phyloP scores from a whole-genome alignment of 371 early-diverging fungal genomes.

The Rhizopus microsporus region DNA sequence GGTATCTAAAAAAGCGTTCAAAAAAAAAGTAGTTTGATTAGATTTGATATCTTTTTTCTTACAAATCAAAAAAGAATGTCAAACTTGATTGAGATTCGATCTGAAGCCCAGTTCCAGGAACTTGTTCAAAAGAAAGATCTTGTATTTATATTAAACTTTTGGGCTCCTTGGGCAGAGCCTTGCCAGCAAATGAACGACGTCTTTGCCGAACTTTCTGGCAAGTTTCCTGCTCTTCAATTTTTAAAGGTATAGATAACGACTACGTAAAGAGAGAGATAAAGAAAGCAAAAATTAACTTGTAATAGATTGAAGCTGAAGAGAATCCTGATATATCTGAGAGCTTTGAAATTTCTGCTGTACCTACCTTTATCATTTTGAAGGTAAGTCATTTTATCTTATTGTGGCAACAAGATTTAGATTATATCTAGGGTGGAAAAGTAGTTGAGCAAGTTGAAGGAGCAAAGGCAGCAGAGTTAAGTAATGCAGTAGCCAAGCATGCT shows the following conservation, averaged over 20 bases:
- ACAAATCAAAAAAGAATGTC: constrained; percentile 11
- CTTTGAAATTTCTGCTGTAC: constrained; percentile 90
- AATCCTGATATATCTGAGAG: constrained; percentile 85
- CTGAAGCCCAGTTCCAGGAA: constrained; percentile 40
- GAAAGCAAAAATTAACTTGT: background rate
- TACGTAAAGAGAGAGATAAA: background rate
- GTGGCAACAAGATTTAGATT: background rate
- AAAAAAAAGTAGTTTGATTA: background rate
- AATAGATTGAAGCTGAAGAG: constrained; percentile 88
- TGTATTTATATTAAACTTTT: constrained; percentile 76
- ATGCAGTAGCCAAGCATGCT: constrained; percentile 71
- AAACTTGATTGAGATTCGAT: constrained; percentile 48
- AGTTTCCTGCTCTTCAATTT: constrained; percentile 76
- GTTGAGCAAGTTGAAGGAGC: constrained; percentile 87
- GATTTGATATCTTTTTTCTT: background rate
- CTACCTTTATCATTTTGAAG: constrained; percentile 85
- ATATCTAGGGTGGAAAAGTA: constrained; percentile 62
- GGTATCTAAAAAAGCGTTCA: background rate
- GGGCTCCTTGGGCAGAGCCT: constrained; percentile 90
- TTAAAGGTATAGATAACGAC: constrained; percentile 61
- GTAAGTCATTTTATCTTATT: constrained; percentile 37
- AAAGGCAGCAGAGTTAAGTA: constrained; percentile 79
- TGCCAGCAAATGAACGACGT: constrained; percentile 92
- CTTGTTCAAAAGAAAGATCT: constrained; percentile 33
- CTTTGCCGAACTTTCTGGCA: constrained; percentile 78